Evolutionary conservation across 192 early-diverging fungal species (phyloP).

Genomic region (Diversispora epigaea): DNA sequence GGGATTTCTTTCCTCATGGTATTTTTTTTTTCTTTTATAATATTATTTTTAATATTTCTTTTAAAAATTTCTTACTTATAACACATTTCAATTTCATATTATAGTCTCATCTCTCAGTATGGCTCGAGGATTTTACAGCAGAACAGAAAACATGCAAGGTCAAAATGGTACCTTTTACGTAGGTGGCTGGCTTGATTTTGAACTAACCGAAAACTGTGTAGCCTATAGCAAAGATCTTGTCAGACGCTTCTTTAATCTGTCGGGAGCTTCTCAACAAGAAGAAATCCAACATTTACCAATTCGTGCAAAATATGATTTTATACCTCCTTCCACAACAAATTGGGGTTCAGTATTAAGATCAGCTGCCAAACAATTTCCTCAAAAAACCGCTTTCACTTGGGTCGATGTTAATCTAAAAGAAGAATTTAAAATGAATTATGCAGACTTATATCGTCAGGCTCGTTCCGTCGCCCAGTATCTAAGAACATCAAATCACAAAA

Average conservation of each 20-base stretch:
- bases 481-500: neutral
- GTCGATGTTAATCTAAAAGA: conserved; percentile 1
- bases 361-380: conserved; percentile 7
- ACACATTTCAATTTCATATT: neutral
- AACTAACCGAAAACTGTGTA: conserved; percentile 16
- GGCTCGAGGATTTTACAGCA: conserved; percentile 16
- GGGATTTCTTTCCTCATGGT: conserved; percentile 32
- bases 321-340: neutral
- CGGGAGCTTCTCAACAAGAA: neutral
- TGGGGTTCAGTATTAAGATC: neutral
- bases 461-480: conserved; percentile 14
- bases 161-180: conserved; percentile 15
- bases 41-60: no score
- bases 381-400: conserved; percentile 8
- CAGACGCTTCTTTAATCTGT: neutral
- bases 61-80: neutral
- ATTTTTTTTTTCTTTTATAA: neutral
- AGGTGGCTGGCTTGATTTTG: conserved; percentile 27
- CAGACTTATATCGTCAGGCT: conserved; percentile 14
- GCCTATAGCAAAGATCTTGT: conserved; percentile 12
- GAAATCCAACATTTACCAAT: conserved; percentile 14
- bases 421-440: neutral
- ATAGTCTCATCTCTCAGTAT: conserved; percentile 21
- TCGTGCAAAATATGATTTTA: neutral
- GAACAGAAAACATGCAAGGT: conserved; percentile 20